Base-by-base conservation (phyloP, 2,329 filamentous ascomycete species). In the Fusarium lateritium region DNA sequence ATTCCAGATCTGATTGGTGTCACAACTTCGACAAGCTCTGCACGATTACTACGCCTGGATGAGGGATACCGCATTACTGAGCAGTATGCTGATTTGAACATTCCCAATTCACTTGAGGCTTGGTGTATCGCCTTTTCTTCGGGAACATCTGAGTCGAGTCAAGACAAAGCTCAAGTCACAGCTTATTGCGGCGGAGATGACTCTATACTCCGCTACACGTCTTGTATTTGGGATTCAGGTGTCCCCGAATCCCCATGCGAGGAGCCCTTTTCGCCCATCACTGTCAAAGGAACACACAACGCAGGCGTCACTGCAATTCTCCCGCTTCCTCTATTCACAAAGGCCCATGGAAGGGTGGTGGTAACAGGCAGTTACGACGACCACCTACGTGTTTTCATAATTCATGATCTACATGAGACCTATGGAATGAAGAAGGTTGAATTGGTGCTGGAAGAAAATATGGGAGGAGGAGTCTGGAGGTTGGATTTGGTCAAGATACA, bases 351-450 rank as follows among this genome's bases (percentile, higher is more conserved):
- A 2, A 83, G 84, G 6, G 75, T 96, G 6, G 79, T 97, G 4
- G 75, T 97, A 4, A 98, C 94, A 0, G 96, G 96, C 6, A 97
- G 93, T 76, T 99, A 98, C 75, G 96, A 98, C 73, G 94, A 98
- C 73, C 84, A 86, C 64, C 83, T 98, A 19, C 88, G 95, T 14
- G 83, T 97, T 3, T 85, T 92, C 49, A 78, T 84, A 2, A 80
- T 88, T 13, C 77, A 81, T 26, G 80, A 83, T 13, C 77, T 80
- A 4, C 72, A 81, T 40, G 69, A 74, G 28, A 79, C 80, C 0
- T 83, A 84, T 69, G 76, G 82, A 22, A 70, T 77, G 53, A 79
- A 80, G 50, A 82, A 80, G 45, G 78, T 82, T 2, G 83, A 83
- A 33, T 79, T 91, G 4, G 84, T 94, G 7, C 85, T 88, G 0